phyloP scores from a whole-genome alignment of 495 filamentous ascomycete species.

The Trichoderma orchidacearum region DNA sequence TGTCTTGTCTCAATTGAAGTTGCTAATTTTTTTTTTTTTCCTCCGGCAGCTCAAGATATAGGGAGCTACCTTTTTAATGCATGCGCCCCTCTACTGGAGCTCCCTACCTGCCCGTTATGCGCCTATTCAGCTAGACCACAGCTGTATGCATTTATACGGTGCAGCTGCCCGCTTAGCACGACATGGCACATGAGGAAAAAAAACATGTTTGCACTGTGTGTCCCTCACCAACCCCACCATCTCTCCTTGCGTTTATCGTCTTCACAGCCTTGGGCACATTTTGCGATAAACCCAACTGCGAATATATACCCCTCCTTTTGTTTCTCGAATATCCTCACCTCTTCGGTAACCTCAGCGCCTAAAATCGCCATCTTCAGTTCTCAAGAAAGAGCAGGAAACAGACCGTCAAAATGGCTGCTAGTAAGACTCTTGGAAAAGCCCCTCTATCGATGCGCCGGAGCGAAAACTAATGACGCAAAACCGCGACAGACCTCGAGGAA shows the following conservation, averaged over 20 bases:
- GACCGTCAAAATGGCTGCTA: slow-evolving; percentile 3
- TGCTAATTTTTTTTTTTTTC: no score
- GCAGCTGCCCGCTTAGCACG: not conserved
- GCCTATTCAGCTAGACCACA: no score
- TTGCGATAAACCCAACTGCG: not conserved
- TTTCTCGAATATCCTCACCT: not conserved
- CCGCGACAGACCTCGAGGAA: slow-evolving; percentile 9
- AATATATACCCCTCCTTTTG: not conserved
- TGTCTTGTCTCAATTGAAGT: no score
- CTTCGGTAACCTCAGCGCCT: not conserved
- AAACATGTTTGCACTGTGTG: not conserved
- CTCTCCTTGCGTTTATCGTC: not conserved
- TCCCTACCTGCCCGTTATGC: not conserved
- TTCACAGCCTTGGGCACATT: not conserved
- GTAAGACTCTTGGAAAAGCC: not conserved
- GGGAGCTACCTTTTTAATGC: not conserved
- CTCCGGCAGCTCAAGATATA: not conserved
- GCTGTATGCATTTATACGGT: not conserved
- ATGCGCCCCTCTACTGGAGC: not conserved
- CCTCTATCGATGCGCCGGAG: not conserved
- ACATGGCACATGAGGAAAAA: not conserved
- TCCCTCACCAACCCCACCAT: not conserved
- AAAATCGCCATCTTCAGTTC: not conserved
- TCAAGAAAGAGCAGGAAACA: not conserved
- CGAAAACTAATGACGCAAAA: slow-evolving; percentile 3